A percentile compares a stretch with the other conserved stretches of the same genome.
phyloP scores from a whole-genome alignment of 2,329 filamentous ascomycete species.

The Calonectria naviculata region DNA sequence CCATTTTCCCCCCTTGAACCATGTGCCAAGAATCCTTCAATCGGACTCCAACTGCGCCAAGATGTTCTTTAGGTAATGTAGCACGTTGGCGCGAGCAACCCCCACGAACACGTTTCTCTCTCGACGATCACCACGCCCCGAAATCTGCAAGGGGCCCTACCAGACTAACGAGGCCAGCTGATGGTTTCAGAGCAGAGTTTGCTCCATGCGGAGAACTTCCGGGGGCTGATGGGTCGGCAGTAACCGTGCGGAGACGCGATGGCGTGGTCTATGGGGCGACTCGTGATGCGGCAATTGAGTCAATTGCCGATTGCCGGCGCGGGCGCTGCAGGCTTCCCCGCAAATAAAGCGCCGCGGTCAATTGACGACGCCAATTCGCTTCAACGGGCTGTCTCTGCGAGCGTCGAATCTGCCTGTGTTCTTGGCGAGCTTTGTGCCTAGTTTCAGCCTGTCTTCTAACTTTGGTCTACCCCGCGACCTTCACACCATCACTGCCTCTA shows the following conservation, averaged over 20 bases:
- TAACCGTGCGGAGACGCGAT: background rate
- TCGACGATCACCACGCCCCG: background rate
- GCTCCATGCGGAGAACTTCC: background rate
- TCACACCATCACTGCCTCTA: background rate
- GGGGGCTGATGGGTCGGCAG: background rate
- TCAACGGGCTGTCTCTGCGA: background rate
- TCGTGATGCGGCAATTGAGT: background rate
- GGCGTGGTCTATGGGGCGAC: background rate
- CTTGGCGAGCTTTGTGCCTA: background rate
- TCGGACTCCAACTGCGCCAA: background rate
- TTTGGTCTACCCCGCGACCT: background rate
- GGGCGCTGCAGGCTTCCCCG: background rate
- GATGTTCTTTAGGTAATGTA: background rate
- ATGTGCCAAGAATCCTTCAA: background rate
- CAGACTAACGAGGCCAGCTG: background rate
- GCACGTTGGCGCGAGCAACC: background rate
- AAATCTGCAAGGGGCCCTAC: background rate
- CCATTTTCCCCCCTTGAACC: too few species aligned
- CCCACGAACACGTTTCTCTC: background rate
- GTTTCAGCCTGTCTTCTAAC: background rate
- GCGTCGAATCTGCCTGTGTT: background rate
- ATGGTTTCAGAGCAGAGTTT: background rate
- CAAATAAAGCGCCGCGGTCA: background rate
- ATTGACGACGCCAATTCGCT: background rate
- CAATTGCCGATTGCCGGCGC: slow-evolving; percentile 11